Conservation (phyloP, 129 eudicot species). For the Solidago caesia region DNA sequence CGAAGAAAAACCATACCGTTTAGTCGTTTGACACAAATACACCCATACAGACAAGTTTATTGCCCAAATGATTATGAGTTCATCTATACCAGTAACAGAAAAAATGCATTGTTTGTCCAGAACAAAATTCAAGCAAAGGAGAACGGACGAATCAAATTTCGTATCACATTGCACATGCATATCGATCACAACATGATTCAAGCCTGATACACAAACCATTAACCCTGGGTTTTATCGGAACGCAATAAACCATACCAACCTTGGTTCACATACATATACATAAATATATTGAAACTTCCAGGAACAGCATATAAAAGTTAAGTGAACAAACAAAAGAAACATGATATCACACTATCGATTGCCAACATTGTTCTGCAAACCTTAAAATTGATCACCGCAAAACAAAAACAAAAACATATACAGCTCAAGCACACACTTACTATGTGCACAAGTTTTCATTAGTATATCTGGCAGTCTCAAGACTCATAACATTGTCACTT, state of each 20-base stretch:
- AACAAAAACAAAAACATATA: conserved; percentile 23
- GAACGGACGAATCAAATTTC: not conserved
- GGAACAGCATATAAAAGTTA: not conserved
- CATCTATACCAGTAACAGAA: not conserved
- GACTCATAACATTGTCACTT: conserved; percentile 25
- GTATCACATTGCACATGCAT: not conserved
- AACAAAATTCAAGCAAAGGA: not conserved
- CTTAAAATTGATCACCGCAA: conserved; percentile 7
- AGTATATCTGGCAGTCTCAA: conserved; percentile 15
- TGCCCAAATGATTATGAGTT: not conserved
- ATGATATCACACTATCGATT: conserved; percentile 16
- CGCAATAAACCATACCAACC: conserved; percentile 7
- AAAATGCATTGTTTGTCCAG: not conserved
- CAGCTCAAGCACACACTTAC: conserved; percentile 16
- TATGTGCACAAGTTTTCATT: conserved; percentile 28
- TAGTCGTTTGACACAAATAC: not conserved
- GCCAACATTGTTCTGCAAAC: conserved; percentile 12
- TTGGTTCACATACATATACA: not conserved
- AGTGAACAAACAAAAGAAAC: not conserved
- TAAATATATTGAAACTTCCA: not conserved
- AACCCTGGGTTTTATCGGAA: not conserved
- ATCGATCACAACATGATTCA: not conserved
- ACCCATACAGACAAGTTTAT: not conserved
- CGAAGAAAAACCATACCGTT: not conserved
- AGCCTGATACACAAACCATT: not conserved